Percentiles rank a stretch among this genome's conserved stretches.
Conservation (phyloP, 768 basidiomycete genomes). For the Amanita fuliginea region DNA sequence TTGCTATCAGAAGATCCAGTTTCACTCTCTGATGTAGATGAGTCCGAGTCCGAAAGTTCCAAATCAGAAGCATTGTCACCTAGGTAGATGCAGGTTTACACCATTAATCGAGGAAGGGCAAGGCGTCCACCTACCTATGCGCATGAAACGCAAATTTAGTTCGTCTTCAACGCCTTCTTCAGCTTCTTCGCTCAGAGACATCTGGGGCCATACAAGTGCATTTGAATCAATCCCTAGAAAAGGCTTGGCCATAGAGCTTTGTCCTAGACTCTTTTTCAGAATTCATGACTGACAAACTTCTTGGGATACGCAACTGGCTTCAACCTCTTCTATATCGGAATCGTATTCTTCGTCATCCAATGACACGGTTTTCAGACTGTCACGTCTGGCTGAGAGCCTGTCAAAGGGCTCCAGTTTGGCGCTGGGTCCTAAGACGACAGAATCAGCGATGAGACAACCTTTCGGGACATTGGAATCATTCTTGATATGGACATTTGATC, state of each 20-base stretch:
- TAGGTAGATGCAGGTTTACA: constrained; percentile 12
- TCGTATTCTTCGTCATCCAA: constrained; percentile 28
- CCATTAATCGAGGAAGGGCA: not conserved
- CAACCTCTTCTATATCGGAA: constrained; percentile 60
- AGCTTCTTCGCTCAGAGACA: constrained; percentile 54
- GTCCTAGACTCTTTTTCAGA: constrained; percentile 30
- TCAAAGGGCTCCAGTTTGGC: constrained; percentile 60
- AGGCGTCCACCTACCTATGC: constrained; percentile 40
- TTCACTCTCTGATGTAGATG: constrained; percentile 43
- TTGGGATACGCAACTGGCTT: constrained; percentile 40
- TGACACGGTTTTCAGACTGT: constrained; percentile 22
- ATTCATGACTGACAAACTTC: not conserved
- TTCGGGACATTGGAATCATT: constrained; percentile 54
- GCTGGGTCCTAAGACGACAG: constrained; percentile 67
- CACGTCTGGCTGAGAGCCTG: constrained; percentile 50
- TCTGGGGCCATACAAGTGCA: constrained; percentile 73
- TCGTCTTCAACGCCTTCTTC: constrained; percentile 49
- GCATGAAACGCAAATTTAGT: constrained; percentile 62
- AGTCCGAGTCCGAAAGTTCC: constrained; percentile 47
- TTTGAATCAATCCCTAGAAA: constrained; percentile 57
- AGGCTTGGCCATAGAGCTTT: constrained; percentile 18
- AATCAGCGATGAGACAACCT: constrained; percentile 78
- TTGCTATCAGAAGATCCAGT: constrained; percentile 26
- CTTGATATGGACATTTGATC: constrained; percentile 60
- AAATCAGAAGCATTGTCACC: constrained; percentile 59